A percentile compares a stretch with the other conserved stretches of the same genome.
Evolutionary conservation across 371 early-diverging fungal species (phyloP).

Genomic region (Apophysomyces variabilis): DNA sequence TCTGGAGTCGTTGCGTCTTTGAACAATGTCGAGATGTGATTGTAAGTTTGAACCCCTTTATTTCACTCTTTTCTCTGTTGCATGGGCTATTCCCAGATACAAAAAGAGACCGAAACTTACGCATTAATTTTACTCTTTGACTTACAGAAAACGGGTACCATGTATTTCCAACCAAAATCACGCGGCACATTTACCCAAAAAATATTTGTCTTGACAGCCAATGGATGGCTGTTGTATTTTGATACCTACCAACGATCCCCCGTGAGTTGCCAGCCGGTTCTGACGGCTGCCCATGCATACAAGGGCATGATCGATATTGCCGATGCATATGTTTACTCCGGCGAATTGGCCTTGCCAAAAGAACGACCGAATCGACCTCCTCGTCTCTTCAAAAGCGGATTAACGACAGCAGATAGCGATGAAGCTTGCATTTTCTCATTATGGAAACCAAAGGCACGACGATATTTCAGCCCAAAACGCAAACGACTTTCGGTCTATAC

Average conservation of each 20-base stretch:
- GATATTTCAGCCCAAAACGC: slow-evolving; percentile 39
- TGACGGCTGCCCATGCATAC: slow-evolving; percentile 37
- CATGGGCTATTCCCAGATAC: background rate
- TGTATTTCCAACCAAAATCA: slow-evolving; percentile 56
- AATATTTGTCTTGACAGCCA: slow-evolving; percentile 51
- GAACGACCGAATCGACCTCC: slow-evolving; percentile 34
- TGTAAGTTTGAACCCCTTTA: slow-evolving; percentile 23
- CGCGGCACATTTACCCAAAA: slow-evolving; percentile 58
- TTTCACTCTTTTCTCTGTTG: background rate
- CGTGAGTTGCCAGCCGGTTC: slow-evolving; percentile 30
- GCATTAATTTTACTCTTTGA: no score
- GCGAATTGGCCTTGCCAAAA: slow-evolving; percentile 40
- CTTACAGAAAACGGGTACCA: slow-evolving; percentile 56
- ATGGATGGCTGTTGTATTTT: slow-evolving; percentile 55
- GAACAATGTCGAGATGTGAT: slow-evolving; percentile 47
- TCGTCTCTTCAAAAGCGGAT: slow-evolving; percentile 53
- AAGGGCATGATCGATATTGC: slow-evolving; percentile 51
- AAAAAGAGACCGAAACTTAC: no score
- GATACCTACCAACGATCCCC: slow-evolving; percentile 46
- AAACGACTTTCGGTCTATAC: slow-evolving; percentile 34
- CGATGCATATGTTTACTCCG: slow-evolving; percentile 63
- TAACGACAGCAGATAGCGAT: slow-evolving; percentile 51
- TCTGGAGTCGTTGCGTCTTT: slow-evolving; percentile 62
- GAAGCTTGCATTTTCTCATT: slow-evolving; percentile 61
- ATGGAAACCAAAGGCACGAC: slow-evolving; percentile 53